A percentile compares a stretch with the other conserved stretches of the same genome.
Evolutionary conservation across 495 filamentous ascomycete species (phyloP).

Genomic region (Penicillium cataractarum): DNA sequence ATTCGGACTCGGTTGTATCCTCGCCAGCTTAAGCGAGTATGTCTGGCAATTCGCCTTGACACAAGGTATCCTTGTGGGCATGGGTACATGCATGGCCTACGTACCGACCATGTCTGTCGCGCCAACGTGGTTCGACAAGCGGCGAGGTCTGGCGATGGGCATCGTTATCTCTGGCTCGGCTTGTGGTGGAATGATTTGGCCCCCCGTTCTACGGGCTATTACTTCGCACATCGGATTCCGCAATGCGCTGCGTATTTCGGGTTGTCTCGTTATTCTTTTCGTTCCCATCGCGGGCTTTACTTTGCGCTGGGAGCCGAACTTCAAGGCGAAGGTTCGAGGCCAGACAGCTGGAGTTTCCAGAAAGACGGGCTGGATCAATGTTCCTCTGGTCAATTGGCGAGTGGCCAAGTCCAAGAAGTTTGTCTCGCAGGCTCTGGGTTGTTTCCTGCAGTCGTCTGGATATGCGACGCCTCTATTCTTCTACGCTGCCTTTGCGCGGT

Average conservation of each 20-base stretch:
- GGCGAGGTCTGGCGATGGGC: conserved; percentile 57
- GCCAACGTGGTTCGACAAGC: conserved; percentile 59
- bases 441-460: conserved; percentile 46
- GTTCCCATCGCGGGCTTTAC: conserved; percentile 51
- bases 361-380: conserved; percentile 25
- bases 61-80: conserved; percentile 59
- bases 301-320: conserved; percentile 47
- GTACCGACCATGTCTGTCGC: conserved; percentile 58
- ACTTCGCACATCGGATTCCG: conserved; percentile 53
- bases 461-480: conserved; percentile 50
- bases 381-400: conserved; percentile 42
- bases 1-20: conserved; percentile 49
- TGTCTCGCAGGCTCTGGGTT: conserved; percentile 43
- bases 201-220: conserved; percentile 51
- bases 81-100: conserved; percentile 51
- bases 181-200: conserved; percentile 56
- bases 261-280: conserved; percentile 46
- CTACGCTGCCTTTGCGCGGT: conserved; percentile 45
- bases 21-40: conserved; percentile 55
- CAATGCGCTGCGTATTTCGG: conserved; percentile 56
- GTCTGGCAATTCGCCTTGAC: conserved; percentile 65
- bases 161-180: conserved; percentile 57
- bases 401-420: conserved; percentile 44
- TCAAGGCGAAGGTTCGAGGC: conserved; percentile 35
- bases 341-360: conserved; percentile 31